Conservation (phyloP, 2,329 filamentous ascomycete genomes). For the Diaporthe vaccinii region DNA sequence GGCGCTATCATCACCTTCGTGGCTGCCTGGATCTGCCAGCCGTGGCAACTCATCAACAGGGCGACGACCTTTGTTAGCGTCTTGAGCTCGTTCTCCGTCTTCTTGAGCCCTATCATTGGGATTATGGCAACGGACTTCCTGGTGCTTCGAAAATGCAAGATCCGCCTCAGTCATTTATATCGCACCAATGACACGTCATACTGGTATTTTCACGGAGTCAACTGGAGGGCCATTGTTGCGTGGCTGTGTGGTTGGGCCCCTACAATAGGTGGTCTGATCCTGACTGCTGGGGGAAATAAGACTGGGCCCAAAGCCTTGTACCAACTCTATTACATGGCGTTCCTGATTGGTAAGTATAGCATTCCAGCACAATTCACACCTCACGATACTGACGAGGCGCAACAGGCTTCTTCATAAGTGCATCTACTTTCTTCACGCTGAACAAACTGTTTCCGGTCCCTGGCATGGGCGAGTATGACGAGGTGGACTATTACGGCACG, state of each 20-base stretch:
- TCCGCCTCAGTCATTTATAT: slow-evolving; percentile 55
- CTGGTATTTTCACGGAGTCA: slow-evolving; percentile 58
- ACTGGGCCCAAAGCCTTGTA: slow-evolving; percentile 53
- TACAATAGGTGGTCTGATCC: slow-evolving; percentile 56
- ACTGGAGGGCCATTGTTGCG: slow-evolving; percentile 57
- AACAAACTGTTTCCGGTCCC: slow-evolving; percentile 56
- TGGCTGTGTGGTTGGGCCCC: slow-evolving; percentile 60
- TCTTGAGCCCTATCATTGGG: slow-evolving; percentile 54
- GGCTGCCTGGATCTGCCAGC: slow-evolving; percentile 49
- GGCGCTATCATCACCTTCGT: slow-evolving; percentile 49
- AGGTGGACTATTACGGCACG: slow-evolving; percentile 58
- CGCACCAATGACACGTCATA: slow-evolving; percentile 52
- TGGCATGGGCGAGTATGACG: slow-evolving; percentile 58
- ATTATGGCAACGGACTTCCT: slow-evolving; percentile 56
- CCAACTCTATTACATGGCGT: slow-evolving; percentile 63
- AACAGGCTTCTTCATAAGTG: slow-evolving; percentile 56
- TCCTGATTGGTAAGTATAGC: slow-evolving; percentile 54
- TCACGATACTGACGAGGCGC: neutral
- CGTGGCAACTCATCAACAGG: slow-evolving; percentile 50
- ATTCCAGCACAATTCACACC: slow-evolving; percentile 24
- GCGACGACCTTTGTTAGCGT: slow-evolving; percentile 49
- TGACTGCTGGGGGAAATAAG: slow-evolving; percentile 49
- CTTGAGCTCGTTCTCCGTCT: slow-evolving; percentile 57
- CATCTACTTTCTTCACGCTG: slow-evolving; percentile 45
- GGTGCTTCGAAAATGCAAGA: slow-evolving; percentile 50